Evolutionary conservation across 1,284 basidiomycete genomes (phyloP).

Genomic region (Golubevia sp.): DNA sequence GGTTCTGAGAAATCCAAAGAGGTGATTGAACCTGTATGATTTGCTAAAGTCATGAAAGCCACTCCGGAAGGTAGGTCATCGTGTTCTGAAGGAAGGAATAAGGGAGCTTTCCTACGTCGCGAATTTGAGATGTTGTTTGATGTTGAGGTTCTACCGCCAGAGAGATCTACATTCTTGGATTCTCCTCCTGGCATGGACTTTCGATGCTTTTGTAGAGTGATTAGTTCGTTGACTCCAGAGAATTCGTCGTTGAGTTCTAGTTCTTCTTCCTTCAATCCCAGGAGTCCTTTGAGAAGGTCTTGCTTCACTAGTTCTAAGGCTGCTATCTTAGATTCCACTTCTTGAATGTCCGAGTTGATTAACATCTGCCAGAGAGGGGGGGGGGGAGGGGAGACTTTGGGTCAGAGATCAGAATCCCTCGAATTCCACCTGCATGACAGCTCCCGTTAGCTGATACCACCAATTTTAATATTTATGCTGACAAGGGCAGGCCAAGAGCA

Average conservation of each 20-base stretch:
- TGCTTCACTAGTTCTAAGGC: constrained; percentile 79
- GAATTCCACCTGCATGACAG: no score
- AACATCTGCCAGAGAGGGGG: constrained; percentile 11
- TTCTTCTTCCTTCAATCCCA: constrained; percentile 90
- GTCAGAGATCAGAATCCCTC: no score
- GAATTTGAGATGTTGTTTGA: constrained; percentile 8
- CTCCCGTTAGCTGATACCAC: no score
- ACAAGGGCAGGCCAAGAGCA: background rate
- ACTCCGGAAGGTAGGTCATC: constrained; percentile 90
- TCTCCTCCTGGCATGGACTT: constrained; percentile 56
- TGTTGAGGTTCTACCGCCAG: constrained; percentile 22
- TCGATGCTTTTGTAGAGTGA: constrained; percentile 48
- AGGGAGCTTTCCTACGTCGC: constrained; percentile 66
- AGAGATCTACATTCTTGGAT: constrained; percentile 17
- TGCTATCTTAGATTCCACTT: constrained; percentile 85
- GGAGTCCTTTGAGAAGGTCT: constrained; percentile 79
- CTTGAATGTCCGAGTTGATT: constrained; percentile 80
- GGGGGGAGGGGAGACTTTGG: no score
- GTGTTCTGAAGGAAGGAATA: constrained; percentile 95
- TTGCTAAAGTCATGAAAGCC: constrained; percentile 91
- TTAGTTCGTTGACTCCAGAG: constrained; percentile 42
- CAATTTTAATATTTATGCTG: background rate
- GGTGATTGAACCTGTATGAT: constrained; percentile 79
- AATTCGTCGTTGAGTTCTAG: constrained; percentile 84
- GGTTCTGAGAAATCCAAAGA: constrained; percentile 95